These are phyloP conservation scores for Herpetospermum pedunculosum DNA, from an alignment of 306 rosid species.

Conservation along the genomic window DNA sequence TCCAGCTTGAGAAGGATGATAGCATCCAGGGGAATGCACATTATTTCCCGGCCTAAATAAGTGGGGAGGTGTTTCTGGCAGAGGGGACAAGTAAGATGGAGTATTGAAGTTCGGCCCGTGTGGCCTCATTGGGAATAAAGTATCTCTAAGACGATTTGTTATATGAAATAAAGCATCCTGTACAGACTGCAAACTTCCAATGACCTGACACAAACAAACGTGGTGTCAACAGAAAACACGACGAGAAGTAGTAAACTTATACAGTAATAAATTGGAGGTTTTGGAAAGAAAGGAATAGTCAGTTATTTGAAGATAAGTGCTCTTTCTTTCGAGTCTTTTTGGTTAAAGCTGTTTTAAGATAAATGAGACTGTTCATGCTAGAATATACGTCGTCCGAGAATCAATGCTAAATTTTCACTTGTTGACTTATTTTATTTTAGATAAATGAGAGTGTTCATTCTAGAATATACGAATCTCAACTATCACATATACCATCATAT, in stretches of 20 bases:
- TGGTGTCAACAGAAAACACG: neutral
- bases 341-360: too few relatives aligned
- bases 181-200: slow-evolving; percentile 58
- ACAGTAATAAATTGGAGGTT: too few relatives aligned
- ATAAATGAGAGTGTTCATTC: neutral
- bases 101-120: slow-evolving; percentile 49
- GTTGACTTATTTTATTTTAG: too few relatives aligned
- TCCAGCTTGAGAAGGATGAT: slow-evolving; percentile 49
- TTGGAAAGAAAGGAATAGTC: too few relatives aligned
- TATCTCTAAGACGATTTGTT: slow-evolving; percentile 69
- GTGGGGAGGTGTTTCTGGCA: slow-evolving; percentile 60
- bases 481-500: neutral
- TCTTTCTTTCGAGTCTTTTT: too few relatives aligned
- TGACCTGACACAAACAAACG: slow-evolving; percentile 36
- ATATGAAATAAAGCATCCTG: slow-evolving; percentile 87
- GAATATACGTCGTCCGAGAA: too few relatives aligned
- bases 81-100: slow-evolving; percentile 46
- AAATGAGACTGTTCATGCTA: too few relatives aligned
- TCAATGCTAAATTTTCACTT: too few relatives aligned
- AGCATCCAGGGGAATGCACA: slow-evolving; percentile 47
- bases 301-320: too few relatives aligned
- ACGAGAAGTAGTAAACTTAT: neutral
- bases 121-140: slow-evolving; percentile 48
- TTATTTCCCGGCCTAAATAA: slow-evolving; percentile 54
- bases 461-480: neutral